Base-by-base conservation (phyloP, 2,329 filamentous ascomycete genomes). In the Fusarium burgessii region DNA sequence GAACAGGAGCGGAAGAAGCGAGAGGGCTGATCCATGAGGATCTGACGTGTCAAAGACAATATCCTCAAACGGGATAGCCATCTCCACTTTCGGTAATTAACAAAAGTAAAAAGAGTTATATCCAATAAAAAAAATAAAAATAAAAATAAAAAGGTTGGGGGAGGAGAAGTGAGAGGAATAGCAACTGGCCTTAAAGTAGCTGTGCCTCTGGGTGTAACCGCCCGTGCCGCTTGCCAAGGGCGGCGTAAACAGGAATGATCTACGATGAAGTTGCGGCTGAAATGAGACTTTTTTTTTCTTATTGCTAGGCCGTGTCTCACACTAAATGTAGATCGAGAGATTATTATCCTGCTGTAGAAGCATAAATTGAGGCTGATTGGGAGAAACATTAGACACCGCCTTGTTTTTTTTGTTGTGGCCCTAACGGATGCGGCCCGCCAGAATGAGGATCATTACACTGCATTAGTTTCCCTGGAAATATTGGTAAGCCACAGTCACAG, bases 21-120 rank as follows among this genome's bases (percentile, higher is more conserved):
- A 45, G 17, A 68, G 47, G 40, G 51, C 52, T 45, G 72, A 74
- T 20, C 38, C 56, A 36, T 45, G 23, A 35, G 69, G 35, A 52
- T 73, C 62, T 12, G 66, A 29, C 32, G 47, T 29, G 47, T 74
- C 41, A 45, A 74, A 74, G 35, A 58, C 42, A 23, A 59, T 38
- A 36, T 66, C 59, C 57, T 71, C 59, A 36, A 64, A 55, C 9
- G 69, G 69, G 50, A 74, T 40, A 14, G 61, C 67, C 60, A 68
- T 63, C 27, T 70, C 55, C 36, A 46, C 55, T 54, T 12, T 51
- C 18, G 27, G 20, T 23, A 56, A 47, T 45, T 36, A 43, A 23
- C 18, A 29, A 20, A n/a, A 25, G 5, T 17, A 45, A 35, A 25
- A 38, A n/a, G 9, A 17, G 17, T 7, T 20, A 25, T 38, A 13